Evolutionary conservation across 768 basidiomycete species (phyloP).

Genomic region (Suillus paluster): DNA sequence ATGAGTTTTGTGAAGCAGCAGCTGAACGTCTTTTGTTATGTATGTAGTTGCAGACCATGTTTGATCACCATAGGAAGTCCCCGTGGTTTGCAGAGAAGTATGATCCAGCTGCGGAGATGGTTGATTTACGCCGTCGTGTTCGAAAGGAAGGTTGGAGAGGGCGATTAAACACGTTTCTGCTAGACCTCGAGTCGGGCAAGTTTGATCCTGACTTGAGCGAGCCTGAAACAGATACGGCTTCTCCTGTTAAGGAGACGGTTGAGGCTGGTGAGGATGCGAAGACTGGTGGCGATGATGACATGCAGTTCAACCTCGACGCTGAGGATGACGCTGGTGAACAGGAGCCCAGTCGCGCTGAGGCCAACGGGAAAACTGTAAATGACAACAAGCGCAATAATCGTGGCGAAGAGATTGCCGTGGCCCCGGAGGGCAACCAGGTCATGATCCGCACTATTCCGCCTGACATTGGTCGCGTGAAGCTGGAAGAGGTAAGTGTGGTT

Average conservation of each 20-base stretch:
- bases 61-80: constrained; percentile 93
- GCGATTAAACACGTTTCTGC: constrained; percentile 70
- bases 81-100: constrained; percentile 98
- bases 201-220: constrained; percentile 80
- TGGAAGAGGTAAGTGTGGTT: constrained; percentile 74
- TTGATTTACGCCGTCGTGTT: constrained; percentile 74
- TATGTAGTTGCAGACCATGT: constrained; percentile 91
- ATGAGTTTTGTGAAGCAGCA: constrained; percentile 15
- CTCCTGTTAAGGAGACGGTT: constrained; percentile 57
- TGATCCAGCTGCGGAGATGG: constrained; percentile 74
- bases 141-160: constrained; percentile 87
- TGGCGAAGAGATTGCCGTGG: constrained; percentile 71
- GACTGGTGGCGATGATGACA: constrained; percentile 64
- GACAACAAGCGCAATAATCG: constrained; percentile 57
- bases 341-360: constrained; percentile 55
- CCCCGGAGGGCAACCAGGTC: constrained; percentile 84
- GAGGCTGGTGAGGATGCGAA: constrained; percentile 59
- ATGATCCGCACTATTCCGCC: constrained; percentile 96
- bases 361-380: constrained; percentile 56
- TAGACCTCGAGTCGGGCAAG: constrained; percentile 83
- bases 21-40: constrained; percentile 38
- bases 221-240: constrained; percentile 53
- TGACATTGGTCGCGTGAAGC: constrained; percentile 84
- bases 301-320: constrained; percentile 71
- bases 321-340: constrained; percentile 75